Evolutionary conservation across 352 stramenopile genomes (phyloP).

Genomic region (Plasmopara viticola): DNA sequence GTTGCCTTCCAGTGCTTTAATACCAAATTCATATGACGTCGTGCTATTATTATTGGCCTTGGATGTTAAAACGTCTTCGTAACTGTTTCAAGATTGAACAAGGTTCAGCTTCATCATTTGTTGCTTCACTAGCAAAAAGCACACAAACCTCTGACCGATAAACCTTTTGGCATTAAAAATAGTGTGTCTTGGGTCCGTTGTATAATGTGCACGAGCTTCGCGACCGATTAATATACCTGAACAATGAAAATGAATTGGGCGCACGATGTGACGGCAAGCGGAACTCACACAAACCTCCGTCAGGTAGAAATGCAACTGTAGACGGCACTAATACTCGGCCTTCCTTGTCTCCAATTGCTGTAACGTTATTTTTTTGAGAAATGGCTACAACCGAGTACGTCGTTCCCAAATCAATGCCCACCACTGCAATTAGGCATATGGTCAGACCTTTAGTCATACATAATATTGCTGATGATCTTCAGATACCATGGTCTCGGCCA

Average conservation of each 20-base stretch:
- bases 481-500: constrained; percentile 43
- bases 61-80: constrained; percentile 19
- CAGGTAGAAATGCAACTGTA: constrained; percentile 51
- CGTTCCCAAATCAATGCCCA: constrained; percentile 70
- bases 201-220: constrained; percentile 37
- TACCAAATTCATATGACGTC: constrained; percentile 41
- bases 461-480: background rate
- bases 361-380: constrained; percentile 55
- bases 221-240: constrained; percentile 44
- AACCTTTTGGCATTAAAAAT: constrained; percentile 79
- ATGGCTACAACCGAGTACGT: constrained; percentile 78
- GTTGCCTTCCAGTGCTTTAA: constrained; percentile 13
- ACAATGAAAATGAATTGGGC: background rate
- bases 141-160: constrained; percentile 40
- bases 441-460: constrained; percentile 1
- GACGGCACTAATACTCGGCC: constrained; percentile 54
- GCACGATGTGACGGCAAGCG: constrained; percentile 1
- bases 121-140: background rate
- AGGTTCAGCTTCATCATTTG: constrained; percentile 4
- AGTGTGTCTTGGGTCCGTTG: constrained; percentile 48
- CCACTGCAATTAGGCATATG: constrained; percentile 17
- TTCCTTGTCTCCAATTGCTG: constrained; percentile 43
- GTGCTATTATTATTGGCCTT: constrained; percentile 11
- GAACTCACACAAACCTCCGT: constrained; percentile 30
- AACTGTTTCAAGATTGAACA: constrained; percentile 14